These are phyloP conservation scores for Aspergillus pseudoterreus DNA, from an alignment of 2,329 filamentous ascomycete genomes.

Conservation along the genomic window DNA sequence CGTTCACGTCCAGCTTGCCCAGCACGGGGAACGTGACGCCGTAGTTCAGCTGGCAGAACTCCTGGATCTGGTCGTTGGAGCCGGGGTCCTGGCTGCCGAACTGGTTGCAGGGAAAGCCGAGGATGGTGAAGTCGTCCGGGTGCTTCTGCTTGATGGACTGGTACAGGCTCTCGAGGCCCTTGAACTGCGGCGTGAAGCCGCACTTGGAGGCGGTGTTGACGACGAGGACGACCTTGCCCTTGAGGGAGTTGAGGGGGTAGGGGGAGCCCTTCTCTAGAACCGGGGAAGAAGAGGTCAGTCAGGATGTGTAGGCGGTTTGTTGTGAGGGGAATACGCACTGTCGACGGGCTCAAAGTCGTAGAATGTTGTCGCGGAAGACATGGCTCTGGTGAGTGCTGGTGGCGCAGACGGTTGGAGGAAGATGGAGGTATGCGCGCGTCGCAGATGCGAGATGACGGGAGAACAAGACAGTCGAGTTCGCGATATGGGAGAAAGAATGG, in stretches of 20 bases:
- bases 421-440: background rate
- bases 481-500: background rate
- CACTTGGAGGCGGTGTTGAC: constrained; percentile 99
- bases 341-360: constrained; percentile 59
- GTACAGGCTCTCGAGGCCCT: constrained; percentile 85
- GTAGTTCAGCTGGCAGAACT: constrained; percentile 90
- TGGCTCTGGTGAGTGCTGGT: constrained; percentile 31
- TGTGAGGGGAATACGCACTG: constrained; percentile 40
- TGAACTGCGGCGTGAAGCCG: constrained; percentile 96
- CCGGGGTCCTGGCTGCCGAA: constrained; percentile 90
- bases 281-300: constrained; percentile 6
- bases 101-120: constrained; percentile 99
- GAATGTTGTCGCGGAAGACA: constrained; percentile 57
- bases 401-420: background rate
- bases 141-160: constrained; percentile 67
- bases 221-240: constrained; percentile 89
- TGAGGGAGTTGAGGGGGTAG: constrained; percentile 66
- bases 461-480: background rate
- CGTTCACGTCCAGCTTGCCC: constrained; percentile 92
- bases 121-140: constrained; percentile 74
- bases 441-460: background rate
- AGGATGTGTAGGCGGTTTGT: background rate
- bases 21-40: constrained; percentile 88
- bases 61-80: constrained; percentile 73
- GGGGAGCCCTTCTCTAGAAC: constrained; percentile 66